These are phyloP conservation scores for Thalassiosira delicatula DNA, from an alignment of 352 stramenopile species.

Conservation along the genomic window DNA sequence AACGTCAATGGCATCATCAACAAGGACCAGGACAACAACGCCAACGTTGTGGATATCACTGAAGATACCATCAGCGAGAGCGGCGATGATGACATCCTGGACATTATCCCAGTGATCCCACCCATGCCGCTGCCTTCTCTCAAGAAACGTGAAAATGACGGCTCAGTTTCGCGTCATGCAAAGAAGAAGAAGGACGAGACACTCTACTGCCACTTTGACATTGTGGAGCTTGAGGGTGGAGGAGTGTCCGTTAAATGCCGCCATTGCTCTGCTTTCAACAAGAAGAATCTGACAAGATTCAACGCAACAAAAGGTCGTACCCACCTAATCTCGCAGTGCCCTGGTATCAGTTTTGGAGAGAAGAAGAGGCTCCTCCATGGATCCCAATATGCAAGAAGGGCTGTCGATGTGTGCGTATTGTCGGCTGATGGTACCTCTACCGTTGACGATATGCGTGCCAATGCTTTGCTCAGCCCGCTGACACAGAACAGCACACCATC, in stretches of 20 bases:
- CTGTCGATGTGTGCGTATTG: neutral
- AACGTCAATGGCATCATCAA: too few species aligned
- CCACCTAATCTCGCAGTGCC: neutral
- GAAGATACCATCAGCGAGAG: too few species aligned
- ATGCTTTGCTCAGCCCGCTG: neutral
- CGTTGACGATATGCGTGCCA: neutral
- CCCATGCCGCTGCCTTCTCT: too few species aligned
- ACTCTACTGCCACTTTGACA: neutral
- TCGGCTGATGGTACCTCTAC: neutral
- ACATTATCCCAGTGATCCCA: too few species aligned
- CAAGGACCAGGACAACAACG: too few species aligned
- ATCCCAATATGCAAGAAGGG: neutral
- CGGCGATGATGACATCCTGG: too few species aligned
- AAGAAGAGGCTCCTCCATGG: neutral
- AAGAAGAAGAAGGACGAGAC: neutral
- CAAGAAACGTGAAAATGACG: too few species aligned
- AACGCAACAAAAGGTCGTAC: conserved; percentile 2
- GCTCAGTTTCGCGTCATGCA: too few species aligned
- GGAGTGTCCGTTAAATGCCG: too few species aligned
- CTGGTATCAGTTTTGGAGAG: neutral
- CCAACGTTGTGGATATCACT: too few species aligned
- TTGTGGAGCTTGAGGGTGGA: neutral
- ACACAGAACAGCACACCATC: too few species aligned
- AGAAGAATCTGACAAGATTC: neutral
- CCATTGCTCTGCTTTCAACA: neutral